Conservation (phyloP, 2,329 filamentous ascomycete species). For the Fusarium sambucinum region DNA sequence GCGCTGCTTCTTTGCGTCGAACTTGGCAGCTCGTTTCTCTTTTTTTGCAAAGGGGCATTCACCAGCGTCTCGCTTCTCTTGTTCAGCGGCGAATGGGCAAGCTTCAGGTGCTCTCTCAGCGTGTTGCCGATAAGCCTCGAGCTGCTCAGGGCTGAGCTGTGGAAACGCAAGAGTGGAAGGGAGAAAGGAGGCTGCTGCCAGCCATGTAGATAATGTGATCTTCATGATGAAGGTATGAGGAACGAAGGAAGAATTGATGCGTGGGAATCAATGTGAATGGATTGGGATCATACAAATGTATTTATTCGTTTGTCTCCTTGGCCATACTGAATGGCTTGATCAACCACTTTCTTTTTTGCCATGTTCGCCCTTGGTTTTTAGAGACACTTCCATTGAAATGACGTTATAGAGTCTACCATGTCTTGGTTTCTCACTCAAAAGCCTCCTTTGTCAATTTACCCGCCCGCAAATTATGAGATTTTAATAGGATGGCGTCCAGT, state of each 20-base stretch:
- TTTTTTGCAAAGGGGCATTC: slow-evolving; percentile 4
- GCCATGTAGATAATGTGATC: neutral
- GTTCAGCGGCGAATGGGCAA: slow-evolving; percentile 1
- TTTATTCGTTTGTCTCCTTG: rapidly evolving
- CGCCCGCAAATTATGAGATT: neutral
- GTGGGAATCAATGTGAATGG: rapidly evolving
- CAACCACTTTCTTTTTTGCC: neutral
- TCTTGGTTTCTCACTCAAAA: neutral
- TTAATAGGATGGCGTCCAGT: neutral
- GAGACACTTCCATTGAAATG: neutral
- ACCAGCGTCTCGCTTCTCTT: neutral
- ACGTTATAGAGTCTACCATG: neutral
- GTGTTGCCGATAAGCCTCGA: slow-evolving; percentile 1
- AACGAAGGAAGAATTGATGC: neutral
- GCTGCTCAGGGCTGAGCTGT: neutral
- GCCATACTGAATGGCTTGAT: neutral
- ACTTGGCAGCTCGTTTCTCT: slow-evolving; percentile 1
- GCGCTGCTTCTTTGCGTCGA: slow-evolving; percentile 12
- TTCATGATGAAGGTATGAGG: neutral
- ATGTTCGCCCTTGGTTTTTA: no score
- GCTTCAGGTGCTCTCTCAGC: neutral
- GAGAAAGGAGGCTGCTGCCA: neutral
- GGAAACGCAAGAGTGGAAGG: neutral
- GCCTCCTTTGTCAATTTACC: no score
- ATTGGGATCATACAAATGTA: rapidly evolving